Evolutionary conservation across 352 stramenopile genomes (phyloP).

Genomic region (Pythium myriotylum): DNA sequence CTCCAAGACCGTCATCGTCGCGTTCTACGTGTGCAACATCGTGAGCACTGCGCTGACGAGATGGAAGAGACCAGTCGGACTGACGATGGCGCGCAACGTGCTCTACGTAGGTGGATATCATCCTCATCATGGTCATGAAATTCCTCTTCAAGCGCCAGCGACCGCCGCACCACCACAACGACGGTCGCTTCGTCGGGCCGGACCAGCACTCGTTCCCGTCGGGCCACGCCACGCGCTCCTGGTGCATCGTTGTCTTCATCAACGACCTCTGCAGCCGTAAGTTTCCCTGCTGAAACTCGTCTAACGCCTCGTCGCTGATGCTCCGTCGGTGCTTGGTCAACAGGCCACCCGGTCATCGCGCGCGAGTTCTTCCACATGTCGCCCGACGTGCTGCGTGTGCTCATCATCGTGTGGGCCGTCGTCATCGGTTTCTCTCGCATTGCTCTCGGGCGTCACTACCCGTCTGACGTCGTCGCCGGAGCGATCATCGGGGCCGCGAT

Average conservation of each 20-base stretch:
- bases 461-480: conserved; percentile 71
- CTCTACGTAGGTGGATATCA: conserved; percentile 63
- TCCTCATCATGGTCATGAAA: conserved; percentile 82
- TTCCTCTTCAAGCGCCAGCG: conserved; percentile 68
- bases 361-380: conserved; percentile 58
- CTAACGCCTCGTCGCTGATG: too few relatives aligned
- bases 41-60: conserved; percentile 18
- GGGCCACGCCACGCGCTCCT: conserved; percentile 77
- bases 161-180: conserved; percentile 71
- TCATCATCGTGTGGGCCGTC: conserved; percentile 61
- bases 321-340: too few relatives aligned
- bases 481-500: conserved; percentile 62
- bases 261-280: conserved; percentile 50
- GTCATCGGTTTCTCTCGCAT: conserved; percentile 79
- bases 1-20: conserved; percentile 35
- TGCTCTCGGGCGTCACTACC: conserved; percentile 84
- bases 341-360: conserved; percentile 44
- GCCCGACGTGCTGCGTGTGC: conserved; percentile 37
- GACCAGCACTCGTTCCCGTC: conserved; percentile 89
- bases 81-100: not conserved
- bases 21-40: conserved; percentile 54
- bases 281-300: conserved; percentile 14
- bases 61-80: not conserved
- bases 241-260: conserved; percentile 69
- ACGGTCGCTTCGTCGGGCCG: conserved; percentile 76